Percentiles rank a stretch among this genome's conserved stretches.
Evolutionary conservation across 306 rosid species (phyloP).

Genomic region (Gleditsia sinensis): DNA sequence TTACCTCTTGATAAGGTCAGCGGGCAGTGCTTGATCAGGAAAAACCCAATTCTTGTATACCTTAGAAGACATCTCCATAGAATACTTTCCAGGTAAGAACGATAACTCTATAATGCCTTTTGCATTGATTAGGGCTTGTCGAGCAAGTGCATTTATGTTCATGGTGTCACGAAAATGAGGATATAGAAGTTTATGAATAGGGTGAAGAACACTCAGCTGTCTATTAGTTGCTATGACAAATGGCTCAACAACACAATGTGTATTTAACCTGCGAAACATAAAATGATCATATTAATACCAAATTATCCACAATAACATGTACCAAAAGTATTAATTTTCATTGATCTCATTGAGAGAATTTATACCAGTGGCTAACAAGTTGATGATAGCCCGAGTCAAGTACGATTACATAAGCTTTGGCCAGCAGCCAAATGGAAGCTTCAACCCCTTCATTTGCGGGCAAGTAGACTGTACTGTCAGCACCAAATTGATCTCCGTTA

Average conservation of each 20-base stretch:
- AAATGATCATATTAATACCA: no score
- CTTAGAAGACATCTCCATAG: slow-evolving; percentile 39
- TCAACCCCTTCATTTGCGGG: slow-evolving; percentile 61
- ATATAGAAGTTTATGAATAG: slow-evolving; percentile 33
- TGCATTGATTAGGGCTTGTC: slow-evolving; percentile 34
- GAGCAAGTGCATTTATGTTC: slow-evolving; percentile 42
- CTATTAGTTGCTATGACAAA: slow-evolving; percentile 49
- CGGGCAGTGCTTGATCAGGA: slow-evolving; percentile 41
- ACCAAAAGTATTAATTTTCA: no score
- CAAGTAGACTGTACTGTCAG: slow-evolving; percentile 47
- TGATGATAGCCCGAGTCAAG: slow-evolving; percentile 65
- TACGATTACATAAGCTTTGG: slow-evolving; percentile 69
- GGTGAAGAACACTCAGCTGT: slow-evolving; percentile 45
- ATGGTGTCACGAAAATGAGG: slow-evolving; percentile 52
- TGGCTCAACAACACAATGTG: slow-evolving; percentile 79
- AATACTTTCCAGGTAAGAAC: slow-evolving; percentile 34
- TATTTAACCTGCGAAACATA: slow-evolving; percentile 54
- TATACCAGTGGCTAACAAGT: slow-evolving; percentile 69
- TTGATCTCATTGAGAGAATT: background rate
- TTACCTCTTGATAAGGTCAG: slow-evolving; percentile 47
- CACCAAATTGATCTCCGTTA: slow-evolving; percentile 58
- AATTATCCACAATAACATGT: no score
- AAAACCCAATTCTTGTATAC: slow-evolving; percentile 46
- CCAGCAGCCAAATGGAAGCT: slow-evolving; percentile 60
- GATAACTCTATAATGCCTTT: slow-evolving; percentile 40